Conservation (phyloP, 1,284 basidiomycete genomes). For the Sporisorium graminicola region DNA sequence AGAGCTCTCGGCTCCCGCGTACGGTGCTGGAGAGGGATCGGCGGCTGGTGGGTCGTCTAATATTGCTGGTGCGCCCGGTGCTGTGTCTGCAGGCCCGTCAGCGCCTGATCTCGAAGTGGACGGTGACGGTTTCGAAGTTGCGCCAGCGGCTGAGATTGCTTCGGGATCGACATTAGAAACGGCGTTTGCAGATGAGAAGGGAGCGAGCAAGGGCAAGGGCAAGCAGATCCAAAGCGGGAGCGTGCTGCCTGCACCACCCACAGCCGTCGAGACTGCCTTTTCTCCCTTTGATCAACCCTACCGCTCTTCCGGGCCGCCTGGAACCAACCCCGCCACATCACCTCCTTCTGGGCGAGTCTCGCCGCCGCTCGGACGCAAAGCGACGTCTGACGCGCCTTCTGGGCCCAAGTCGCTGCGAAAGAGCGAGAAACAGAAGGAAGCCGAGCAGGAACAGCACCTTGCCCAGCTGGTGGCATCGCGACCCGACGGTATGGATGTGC, state of each 20-base stretch:
- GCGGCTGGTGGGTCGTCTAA: conserved; percentile 11
- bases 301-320: conserved; percentile 22
- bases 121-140: conserved; percentile 55
- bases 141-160: not conserved
- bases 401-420: conserved; percentile 16
- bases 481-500: conserved; percentile 28
- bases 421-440: conserved; percentile 46
- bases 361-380: not conserved
- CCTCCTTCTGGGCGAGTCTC: conserved; percentile 5
- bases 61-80: not conserved
- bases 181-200: not conserved
- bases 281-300: conserved; percentile 60
- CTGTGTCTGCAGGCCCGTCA: conserved; percentile 29
- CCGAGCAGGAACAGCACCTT: conserved; percentile 39
- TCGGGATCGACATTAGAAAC: not conserved
- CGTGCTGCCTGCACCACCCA: conserved; percentile 46
- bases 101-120: conserved; percentile 48
- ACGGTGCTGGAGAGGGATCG: conserved; percentile 9
- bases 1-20: conserved; percentile 38
- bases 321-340: not conserved
- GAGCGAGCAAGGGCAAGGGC: conserved; percentile 25
- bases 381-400: not conserved
- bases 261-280: conserved; percentile 39
- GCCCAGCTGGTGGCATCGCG: conserved; percentile 35
- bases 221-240: conserved; percentile 13